Base-by-base conservation (phyloP, 2,329 filamentous ascomycete genomes). In the Ophiostoma sp. region DNA sequence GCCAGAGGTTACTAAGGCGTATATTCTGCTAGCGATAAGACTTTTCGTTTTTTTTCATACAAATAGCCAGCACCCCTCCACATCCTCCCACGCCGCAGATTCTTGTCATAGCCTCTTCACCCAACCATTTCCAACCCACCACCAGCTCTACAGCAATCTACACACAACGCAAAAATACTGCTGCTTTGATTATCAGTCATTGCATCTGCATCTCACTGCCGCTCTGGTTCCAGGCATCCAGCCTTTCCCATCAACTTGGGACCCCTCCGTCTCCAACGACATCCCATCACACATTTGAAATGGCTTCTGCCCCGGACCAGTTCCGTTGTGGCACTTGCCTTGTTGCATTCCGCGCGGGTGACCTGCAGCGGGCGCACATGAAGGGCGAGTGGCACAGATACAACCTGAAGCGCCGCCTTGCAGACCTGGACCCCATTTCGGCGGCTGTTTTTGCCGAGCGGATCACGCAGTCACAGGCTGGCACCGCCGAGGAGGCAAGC, bases 321-420 rank as follows among this genome's bases (percentile, higher is more conserved):
- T 99, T 94, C 82, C 98, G 94, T 70, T 99, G 95, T 88, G 99
- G 98, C 81, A 95, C 94, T 71, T 99, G 95, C 78, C 93, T 97
- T 79, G 94, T 99, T 75, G 95, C 94, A 68, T 99, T 98, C 81
- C 90, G 94, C 74, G 93, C 92, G 78, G 93, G 92, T 79, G 94
- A 98, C 78, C 85, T 96, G 70, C 95, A 99, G 82, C 90, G 95
- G 79, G 89, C 88, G 52, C 95, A 99, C 79, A 99, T 99, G 95
- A 93, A 95, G 80, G 95, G 90, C 76, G 95, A 99, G 82, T 99
- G 95, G 95, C 94, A 99, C 91, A 90, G 95, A 74, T 97, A 97
- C 81, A 99, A 99, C 79, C 87, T 98, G 76, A 97, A 98, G 83
- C 92, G 95, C 75, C 90, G 94, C 76, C 91, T 98, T 70, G 93